A percentile compares a stretch with the other conserved stretches of the same genome.
These are phyloP conservation scores for Lasiodiplodia gonubiensis DNA, from an alignment of 2,329 filamentous ascomycete genomes.

Conservation along the genomic window DNA sequence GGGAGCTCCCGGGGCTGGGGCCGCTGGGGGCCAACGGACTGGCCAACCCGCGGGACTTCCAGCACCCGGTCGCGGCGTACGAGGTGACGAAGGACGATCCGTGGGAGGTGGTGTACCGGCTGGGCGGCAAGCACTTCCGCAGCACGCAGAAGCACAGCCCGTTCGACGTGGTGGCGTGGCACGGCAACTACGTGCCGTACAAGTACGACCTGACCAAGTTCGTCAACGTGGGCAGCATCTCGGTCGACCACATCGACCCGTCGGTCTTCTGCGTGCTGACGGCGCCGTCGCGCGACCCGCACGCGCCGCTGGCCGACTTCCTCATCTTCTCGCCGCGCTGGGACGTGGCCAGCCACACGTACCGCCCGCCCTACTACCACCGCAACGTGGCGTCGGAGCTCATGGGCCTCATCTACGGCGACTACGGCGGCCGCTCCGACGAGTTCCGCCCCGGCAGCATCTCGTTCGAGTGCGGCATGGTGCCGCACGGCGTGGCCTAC, in stretches of 20 bases:
- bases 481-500: conserved; percentile 67
- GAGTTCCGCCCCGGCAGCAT: conserved; percentile 67
- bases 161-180: conserved; percentile 81
- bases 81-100: conserved; percentile 53
- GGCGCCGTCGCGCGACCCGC: conserved; percentile 60
- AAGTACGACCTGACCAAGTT: conserved; percentile 83
- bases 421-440: conserved; percentile 57
- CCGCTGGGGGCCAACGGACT: conserved; percentile 49
- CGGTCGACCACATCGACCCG: conserved; percentile 79
- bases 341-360: conserved; percentile 66
- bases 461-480: conserved; percentile 73
- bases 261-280: conserved; percentile 75
- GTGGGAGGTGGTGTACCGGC: conserved; percentile 54
- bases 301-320: conserved; percentile 70
- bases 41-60: conserved; percentile 65
- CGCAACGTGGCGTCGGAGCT: conserved; percentile 70
- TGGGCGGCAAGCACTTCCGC: conserved; percentile 70
- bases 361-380: conserved; percentile 68
- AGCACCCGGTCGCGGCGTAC: conserved; percentile 72
- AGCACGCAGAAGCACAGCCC: conserved; percentile 72
- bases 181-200: conserved; percentile 75
- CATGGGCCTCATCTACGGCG: conserved; percentile 67
- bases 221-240: conserved; percentile 74
- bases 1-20: conserved; percentile 48
- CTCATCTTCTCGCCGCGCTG: conserved; percentile 70